Conservation (phyloP, 2,329 filamentous ascomycete genomes). For the Colletotrichum noveboracense region DNA sequence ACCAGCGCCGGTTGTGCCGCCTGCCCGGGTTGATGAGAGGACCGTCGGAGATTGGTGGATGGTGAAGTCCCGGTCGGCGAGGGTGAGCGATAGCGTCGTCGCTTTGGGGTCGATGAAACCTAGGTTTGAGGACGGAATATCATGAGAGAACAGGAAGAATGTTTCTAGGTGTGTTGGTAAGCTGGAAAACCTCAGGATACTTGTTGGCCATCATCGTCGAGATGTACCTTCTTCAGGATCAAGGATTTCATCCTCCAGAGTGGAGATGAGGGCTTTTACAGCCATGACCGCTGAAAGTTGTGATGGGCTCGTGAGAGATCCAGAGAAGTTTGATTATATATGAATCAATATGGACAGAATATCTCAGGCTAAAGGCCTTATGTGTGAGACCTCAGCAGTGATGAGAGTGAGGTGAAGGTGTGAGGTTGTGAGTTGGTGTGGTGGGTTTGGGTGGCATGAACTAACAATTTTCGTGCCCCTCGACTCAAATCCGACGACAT, state of each 20-base stretch:
- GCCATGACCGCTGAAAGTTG: not conserved
- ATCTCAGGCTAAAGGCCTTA: too few species aligned
- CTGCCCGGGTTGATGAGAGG: conserved; percentile 75
- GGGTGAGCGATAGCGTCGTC: conserved; percentile 66
- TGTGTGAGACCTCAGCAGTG: not conserved
- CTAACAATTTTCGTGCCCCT: not conserved
- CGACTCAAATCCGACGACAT: not conserved
- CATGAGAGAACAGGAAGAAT: conserved; percentile 82
- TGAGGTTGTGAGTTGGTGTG: not conserved
- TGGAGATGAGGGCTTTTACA: conserved; percentile 28
- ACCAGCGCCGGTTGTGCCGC: conserved; percentile 61
- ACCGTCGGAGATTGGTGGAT: conserved; percentile 86
- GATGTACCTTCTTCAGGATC: conserved; percentile 53
- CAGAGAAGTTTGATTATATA: not conserved
- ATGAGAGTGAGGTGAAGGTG: not conserved
- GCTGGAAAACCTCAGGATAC: not conserved
- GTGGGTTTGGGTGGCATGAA: not conserved
- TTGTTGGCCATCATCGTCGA: accelerated
- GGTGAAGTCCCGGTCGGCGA: conserved; percentile 73
- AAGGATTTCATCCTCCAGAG: conserved; percentile 48
- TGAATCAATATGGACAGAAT: too few species aligned
- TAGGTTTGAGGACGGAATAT: conserved; percentile 76
- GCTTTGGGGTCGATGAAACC: conserved; percentile 84
- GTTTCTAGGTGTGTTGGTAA: conserved; percentile 66
- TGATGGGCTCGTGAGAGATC: not conserved